Conservation (phyloP, 2,329 filamentous ascomycete species). For the Simplicillium sp. region DNA sequence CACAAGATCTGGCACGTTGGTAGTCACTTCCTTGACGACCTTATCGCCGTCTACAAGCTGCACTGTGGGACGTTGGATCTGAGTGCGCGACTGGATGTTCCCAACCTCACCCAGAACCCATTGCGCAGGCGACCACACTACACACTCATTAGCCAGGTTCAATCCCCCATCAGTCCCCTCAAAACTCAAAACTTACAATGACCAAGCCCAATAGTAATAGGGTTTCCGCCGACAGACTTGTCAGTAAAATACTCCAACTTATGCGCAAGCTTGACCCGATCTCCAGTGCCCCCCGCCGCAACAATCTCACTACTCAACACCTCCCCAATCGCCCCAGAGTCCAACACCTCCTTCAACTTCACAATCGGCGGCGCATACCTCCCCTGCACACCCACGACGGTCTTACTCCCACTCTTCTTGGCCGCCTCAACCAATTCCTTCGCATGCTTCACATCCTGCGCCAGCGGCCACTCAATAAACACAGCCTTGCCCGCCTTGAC, state of each 20-base stretch:
- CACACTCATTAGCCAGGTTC: not conserved
- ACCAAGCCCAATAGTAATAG: slow-evolving; percentile 29
- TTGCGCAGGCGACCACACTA: slow-evolving; percentile 36
- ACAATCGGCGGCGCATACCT: slow-evolving; percentile 30
- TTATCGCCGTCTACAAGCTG: slow-evolving; percentile 20
- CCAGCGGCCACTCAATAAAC: slow-evolving; percentile 51
- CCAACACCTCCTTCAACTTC: slow-evolving; percentile 34
- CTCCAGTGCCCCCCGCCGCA: slow-evolving; percentile 24
- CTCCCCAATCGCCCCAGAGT: slow-evolving; percentile 36
- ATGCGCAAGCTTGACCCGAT: slow-evolving; percentile 19
- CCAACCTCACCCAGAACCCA: slow-evolving; percentile 34
- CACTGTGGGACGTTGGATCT: slow-evolving; percentile 32
- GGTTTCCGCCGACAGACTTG: slow-evolving; percentile 34
- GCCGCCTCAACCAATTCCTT: slow-evolving; percentile 28
- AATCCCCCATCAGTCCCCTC: slow-evolving; percentile 7
- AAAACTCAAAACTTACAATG: slow-evolving; percentile 26
- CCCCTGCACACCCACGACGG: slow-evolving; percentile 43
- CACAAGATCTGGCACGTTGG: slow-evolving; percentile 35
- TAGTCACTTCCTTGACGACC: slow-evolving; percentile 20
- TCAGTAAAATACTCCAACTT: slow-evolving; percentile 38
- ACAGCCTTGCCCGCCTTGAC: slow-evolving; percentile 41
- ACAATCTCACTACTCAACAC: slow-evolving; percentile 40
- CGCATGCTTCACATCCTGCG: slow-evolving; percentile 28
- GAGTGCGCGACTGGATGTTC: slow-evolving; percentile 26
- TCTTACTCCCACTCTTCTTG: slow-evolving; percentile 20